Percentiles rank a stretch among this genome's conserved stretches.
Conservation (phyloP, 768 basidiomycete species). For the Tephrocybe sp. region DNA sequence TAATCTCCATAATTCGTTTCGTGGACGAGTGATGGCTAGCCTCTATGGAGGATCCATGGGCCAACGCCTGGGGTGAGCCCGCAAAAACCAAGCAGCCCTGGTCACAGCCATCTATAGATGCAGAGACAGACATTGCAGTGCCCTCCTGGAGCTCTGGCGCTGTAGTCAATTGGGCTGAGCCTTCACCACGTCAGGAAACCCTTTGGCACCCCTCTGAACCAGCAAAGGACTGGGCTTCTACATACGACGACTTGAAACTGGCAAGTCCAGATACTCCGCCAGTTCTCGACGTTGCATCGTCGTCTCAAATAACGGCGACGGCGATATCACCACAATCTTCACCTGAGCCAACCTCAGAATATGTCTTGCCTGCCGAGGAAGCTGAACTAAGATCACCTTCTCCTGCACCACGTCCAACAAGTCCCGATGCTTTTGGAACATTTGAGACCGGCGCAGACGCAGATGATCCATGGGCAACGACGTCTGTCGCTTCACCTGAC, state of each 20-base stretch:
- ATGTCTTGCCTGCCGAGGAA: neutral
- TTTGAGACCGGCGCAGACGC: slow-evolving; percentile 50
- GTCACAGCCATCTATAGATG: slow-evolving; percentile 18
- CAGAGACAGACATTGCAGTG: slow-evolving; percentile 53
- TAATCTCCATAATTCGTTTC: slow-evolving; percentile 3
- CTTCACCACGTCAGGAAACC: slow-evolving; percentile 34
- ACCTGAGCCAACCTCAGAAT: slow-evolving; percentile 1
- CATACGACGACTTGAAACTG: slow-evolving; percentile 41
- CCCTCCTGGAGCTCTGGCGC: slow-evolving; percentile 56
- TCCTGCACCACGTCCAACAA: slow-evolving; percentile 26
- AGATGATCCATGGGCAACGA: slow-evolving; percentile 33
- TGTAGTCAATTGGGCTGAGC: slow-evolving; percentile 45
- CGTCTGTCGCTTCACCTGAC: slow-evolving; percentile 20
- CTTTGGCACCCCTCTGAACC: slow-evolving; percentile 39
- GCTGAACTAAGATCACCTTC: slow-evolving; percentile 10
- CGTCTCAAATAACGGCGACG: slow-evolving; percentile 13
- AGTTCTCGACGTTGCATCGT: slow-evolving; percentile 7
- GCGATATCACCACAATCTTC: neutral
- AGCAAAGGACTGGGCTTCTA: slow-evolving; percentile 32
- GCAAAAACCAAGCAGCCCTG: slow-evolving; percentile 22
- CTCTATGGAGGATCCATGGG: slow-evolving; percentile 83
- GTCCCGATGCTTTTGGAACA: slow-evolving; percentile 56
- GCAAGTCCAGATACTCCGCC: slow-evolving; percentile 19
- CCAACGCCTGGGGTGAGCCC: slow-evolving; percentile 64
- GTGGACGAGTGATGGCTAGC: neutral